phyloP scores from a whole-genome alignment of 441 rosid genomes.

The Erodium chrysanthum region DNA sequence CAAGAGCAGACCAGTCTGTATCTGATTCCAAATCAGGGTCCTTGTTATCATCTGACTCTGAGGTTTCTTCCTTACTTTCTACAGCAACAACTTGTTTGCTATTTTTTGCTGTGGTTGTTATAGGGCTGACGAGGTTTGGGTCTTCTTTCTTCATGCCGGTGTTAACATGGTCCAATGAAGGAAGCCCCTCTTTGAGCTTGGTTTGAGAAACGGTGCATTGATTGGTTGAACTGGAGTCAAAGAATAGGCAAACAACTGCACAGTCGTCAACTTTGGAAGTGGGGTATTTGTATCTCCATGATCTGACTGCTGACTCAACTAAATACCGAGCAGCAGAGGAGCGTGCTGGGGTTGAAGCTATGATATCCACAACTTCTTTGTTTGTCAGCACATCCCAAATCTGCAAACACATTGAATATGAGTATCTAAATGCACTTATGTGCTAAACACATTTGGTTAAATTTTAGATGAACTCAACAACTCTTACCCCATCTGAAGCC shows the following conservation, averaged over 20 bases:
- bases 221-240: slow-evolving; percentile 34
- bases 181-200: slow-evolving; percentile 32
- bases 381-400: slow-evolving; percentile 92
- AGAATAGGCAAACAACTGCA: slow-evolving; percentile 84
- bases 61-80: slow-evolving; percentile 33
- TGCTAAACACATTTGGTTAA: neutral
- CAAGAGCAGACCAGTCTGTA: slow-evolving; percentile 76
- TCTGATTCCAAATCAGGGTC: slow-evolving; percentile 28
- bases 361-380: slow-evolving; percentile 77
- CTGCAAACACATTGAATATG: slow-evolving; percentile 25
- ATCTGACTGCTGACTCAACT: slow-evolving; percentile 71
- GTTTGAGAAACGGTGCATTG: slow-evolving; percentile 38
- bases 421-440: neutral
- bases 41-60: slow-evolving; percentile 31
- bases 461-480: too few species aligned
- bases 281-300: slow-evolving; percentile 81
- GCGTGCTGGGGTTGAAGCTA: slow-evolving; percentile 52
- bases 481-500: slow-evolving; percentile 86
- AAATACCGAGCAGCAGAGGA: slow-evolving; percentile 62
- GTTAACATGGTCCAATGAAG: slow-evolving; percentile 21
- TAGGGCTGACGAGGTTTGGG: slow-evolving; percentile 21
- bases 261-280: slow-evolving; percentile 92
- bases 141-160: slow-evolving; percentile 26
- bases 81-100: slow-evolving; percentile 33
- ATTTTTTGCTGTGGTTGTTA: slow-evolving; percentile 23